Conservation (phyloP, 805 yeast species). For the Metschnikowia rubicola region DNA sequence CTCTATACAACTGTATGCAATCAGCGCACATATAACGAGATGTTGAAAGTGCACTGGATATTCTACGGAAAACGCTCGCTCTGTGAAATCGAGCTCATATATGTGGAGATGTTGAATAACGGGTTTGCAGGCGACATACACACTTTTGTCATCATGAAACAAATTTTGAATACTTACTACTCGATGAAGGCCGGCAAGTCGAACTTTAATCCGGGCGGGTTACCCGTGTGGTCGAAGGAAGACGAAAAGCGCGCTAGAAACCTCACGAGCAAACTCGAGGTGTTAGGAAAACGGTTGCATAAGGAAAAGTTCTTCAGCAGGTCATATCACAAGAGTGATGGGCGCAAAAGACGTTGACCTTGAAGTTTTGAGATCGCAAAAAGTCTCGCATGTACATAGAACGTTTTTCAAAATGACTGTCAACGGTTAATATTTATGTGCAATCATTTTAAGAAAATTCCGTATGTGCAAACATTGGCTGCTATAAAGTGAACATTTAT, state of each 20-base stretch:
- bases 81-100: conserved; percentile 32
- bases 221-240: conserved; percentile 37
- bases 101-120: conserved; percentile 38
- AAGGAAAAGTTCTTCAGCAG: conserved; percentile 2
- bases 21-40: conserved; percentile 41
- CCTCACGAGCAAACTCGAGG: conserved; percentile 20
- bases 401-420: no score
- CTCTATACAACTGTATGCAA: conserved; percentile 35
- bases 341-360: no score
- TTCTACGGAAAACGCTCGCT: conserved; percentile 36
- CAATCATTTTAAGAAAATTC: no score
- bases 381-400: no score
- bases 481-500: no score
- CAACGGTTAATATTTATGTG: no score
- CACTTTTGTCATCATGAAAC: conserved; percentile 35
- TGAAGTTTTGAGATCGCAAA: no score
- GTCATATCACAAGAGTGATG: no score
- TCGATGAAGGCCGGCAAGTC: conserved; percentile 31
- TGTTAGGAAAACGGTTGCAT: conserved; percentile 8
- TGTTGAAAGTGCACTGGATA: conserved; percentile 35
- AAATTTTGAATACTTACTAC: conserved; percentile 33
- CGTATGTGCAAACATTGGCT: no score
- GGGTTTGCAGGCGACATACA: conserved; percentile 37
- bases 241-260: conserved; percentile 31
- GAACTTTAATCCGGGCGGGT: conserved; percentile 18